These are phyloP conservation scores for Sistotremastrum niveocremeum DNA, from an alignment of 768 basidiomycete species.

Conservation along the genomic window DNA sequence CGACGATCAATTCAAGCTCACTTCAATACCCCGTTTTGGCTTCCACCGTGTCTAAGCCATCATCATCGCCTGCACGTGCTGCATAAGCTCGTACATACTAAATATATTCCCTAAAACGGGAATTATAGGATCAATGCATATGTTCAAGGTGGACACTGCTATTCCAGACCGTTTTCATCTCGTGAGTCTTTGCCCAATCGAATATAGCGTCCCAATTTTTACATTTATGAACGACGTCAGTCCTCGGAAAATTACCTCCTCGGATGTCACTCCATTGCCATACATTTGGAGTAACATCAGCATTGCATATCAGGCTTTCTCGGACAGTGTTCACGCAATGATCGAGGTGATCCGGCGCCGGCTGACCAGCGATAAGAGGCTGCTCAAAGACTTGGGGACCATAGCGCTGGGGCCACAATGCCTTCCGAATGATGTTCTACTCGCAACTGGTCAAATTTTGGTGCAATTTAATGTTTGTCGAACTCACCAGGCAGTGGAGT, in stretches of 20 bases:
- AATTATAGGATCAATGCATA: no score
- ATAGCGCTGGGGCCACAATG: background rate
- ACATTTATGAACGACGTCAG: constrained; percentile 10
- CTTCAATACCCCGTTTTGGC: no score
- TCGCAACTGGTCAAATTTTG: background rate
- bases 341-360: constrained; percentile 5
- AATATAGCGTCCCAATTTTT: constrained; percentile 11
- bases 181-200: constrained; percentile 8
- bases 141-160: no score
- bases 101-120: no score
- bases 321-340: constrained; percentile 17
- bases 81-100: no score
- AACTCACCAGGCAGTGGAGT: constrained; percentile 14
- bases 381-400: no score
- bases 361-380: no score
- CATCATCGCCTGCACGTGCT: no score
- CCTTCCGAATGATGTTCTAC: constrained; percentile 1
- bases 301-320: constrained; percentile 14
- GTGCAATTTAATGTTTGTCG: background rate
- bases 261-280: constrained; percentile 15
- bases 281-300: constrained; percentile 13
- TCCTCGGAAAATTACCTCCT: background rate
- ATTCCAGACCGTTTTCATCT: no score
- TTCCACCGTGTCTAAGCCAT: no score
- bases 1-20: no score